These are phyloP conservation scores for Isabelozyma heimii DNA, from an alignment of 805 yeast species.

Conservation along the genomic window DNA sequence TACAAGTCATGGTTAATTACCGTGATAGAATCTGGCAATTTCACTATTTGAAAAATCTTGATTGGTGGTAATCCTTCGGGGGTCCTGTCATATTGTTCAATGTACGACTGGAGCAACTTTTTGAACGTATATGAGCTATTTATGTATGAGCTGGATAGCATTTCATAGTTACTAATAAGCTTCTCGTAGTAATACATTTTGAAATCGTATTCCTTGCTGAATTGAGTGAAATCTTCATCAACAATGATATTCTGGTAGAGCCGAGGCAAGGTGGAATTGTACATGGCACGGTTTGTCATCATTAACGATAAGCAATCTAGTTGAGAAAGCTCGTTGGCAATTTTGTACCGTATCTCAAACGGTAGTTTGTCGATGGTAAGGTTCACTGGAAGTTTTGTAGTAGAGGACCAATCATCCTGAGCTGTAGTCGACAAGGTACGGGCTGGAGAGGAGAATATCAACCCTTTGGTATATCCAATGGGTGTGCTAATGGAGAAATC, in stretches of 20 bases:
- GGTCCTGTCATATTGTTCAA: constrained; percentile 2
- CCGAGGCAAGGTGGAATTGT: constrained; percentile 26
- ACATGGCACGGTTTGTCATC: constrained; percentile 24
- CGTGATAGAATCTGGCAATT: constrained; percentile 43
- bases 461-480: constrained; percentile 17
- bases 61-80: constrained; percentile 10
- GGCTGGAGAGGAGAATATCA: constrained; percentile 5
- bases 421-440: background rate
- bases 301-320: constrained; percentile 34
- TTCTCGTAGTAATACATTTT: constrained; percentile 3
- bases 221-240: constrained; percentile 33
- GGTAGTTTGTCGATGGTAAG: constrained; percentile 29
- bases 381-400: background rate
- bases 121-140: constrained; percentile 40
- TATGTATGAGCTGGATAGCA: constrained; percentile 25
- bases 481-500: constrained; percentile 7
- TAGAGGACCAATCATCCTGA: background rate
- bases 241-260: constrained; percentile 39
- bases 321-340: constrained; percentile 36
- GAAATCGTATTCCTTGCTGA: constrained; percentile 20
- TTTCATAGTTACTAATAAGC: background rate
- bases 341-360: constrained; percentile 28
- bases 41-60: constrained; percentile 26
- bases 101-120: constrained; percentile 23
- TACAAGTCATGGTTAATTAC: constrained; percentile 30